Evolutionary conservation across 371 early-diverging fungal genomes (phyloP).

Genomic region (Capniomyces stellatus): DNA sequence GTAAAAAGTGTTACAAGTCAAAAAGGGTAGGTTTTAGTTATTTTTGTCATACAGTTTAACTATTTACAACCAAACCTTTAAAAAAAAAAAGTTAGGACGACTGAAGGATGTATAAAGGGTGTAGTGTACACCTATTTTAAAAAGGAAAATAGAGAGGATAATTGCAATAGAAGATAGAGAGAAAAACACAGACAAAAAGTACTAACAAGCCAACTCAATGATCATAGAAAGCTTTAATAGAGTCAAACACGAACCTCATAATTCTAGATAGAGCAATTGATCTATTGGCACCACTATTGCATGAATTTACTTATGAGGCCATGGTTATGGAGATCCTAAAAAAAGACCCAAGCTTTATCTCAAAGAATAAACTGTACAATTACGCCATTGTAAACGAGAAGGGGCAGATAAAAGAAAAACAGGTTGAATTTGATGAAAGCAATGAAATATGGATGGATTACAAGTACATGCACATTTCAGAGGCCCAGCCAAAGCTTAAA

Average conservation of each 20-base stretch:
- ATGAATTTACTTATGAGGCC: conserved; percentile 90
- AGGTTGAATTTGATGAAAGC: conserved; percentile 35
- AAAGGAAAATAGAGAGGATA: too few species aligned
- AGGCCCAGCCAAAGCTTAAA: conserved; percentile 61
- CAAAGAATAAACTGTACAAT: conserved; percentile 13
- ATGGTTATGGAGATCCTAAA: conserved; percentile 74
- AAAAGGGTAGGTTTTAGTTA: background rate
- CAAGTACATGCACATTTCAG: conserved; percentile 87
- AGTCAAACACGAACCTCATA: conserved; percentile 26
- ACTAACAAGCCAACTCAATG: background rate
- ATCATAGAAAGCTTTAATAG: background rate
- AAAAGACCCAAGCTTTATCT: conserved; percentile 33
- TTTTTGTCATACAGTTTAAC: too few species aligned
- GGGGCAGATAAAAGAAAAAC: conserved; percentile 34
- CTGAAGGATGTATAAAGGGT: too few species aligned
- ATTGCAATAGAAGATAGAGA: too few species aligned
- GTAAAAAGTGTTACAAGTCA: too few species aligned
- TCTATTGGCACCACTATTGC: conserved; percentile 64
- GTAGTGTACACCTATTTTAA: too few species aligned
- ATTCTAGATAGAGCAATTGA: conserved; percentile 84
- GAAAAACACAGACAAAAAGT: background rate
- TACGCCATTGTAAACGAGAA: conserved; percentile 41
- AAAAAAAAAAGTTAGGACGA: too few species aligned
- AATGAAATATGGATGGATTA: conserved; percentile 61
- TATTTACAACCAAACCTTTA: too few species aligned